Percentiles rank a stretch among this genome's conserved stretches.
Conservation (phyloP, 2,329 filamentous ascomycete species). For the Bipolaris victoriae region DNA sequence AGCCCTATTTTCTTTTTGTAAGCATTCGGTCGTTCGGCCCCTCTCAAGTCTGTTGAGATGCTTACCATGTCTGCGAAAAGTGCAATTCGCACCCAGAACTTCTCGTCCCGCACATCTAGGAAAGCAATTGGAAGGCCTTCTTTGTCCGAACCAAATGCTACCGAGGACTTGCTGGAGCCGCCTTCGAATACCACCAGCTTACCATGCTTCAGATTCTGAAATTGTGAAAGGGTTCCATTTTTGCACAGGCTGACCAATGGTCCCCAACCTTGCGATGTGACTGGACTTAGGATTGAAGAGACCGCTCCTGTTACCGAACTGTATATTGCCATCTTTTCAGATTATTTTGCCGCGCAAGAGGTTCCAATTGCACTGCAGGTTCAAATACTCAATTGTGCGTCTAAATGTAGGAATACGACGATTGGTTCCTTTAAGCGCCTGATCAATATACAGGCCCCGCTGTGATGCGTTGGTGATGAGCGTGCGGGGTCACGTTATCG, state of each 20-base stretch:
- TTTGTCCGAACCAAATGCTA: conserved; percentile 51
- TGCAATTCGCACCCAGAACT: conserved; percentile 72
- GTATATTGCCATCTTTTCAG: conserved; percentile 43
- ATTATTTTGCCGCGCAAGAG: neutral
- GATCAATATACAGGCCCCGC: too few relatives aligned
- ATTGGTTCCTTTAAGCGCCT: neutral
- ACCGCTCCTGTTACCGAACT: conserved; percentile 48
- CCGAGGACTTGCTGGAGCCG: conserved; percentile 51
- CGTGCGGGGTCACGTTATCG: neutral
- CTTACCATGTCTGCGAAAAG: conserved; percentile 73
- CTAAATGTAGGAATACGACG: neutral
- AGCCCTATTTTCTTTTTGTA: conserved; percentile 55
- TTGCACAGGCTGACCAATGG: conserved; percentile 56
- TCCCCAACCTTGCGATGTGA: conserved; percentile 56
- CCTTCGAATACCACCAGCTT: conserved; percentile 54
- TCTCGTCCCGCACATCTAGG: conserved; percentile 67
- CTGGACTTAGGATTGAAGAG: conserved; percentile 50
- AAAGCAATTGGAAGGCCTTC: conserved; percentile 57
- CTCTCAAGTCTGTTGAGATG: neutral
- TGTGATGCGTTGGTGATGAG: neutral
- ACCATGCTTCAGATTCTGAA: conserved; percentile 55
- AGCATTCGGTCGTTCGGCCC: neutral
- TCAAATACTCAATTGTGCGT: conserved; percentile 1
- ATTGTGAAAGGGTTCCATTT: conserved; percentile 53
- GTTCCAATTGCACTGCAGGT: too few relatives aligned